These are phyloP conservation scores for Kwoniella sp. DNA, from an alignment of 768 basidiomycete genomes.

Conservation along the genomic window DNA sequence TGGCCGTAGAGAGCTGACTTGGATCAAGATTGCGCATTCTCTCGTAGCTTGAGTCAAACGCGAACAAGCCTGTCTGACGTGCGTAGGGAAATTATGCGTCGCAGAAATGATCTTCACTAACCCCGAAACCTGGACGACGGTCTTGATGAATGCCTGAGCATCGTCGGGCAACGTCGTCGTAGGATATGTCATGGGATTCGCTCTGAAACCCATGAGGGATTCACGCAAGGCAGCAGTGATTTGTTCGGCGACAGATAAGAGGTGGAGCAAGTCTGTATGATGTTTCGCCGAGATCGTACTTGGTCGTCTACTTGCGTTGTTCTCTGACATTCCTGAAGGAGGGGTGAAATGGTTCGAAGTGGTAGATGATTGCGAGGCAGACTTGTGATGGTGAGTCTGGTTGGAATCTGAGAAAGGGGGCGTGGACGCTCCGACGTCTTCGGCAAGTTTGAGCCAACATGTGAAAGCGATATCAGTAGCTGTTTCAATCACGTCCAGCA, in stretches of 20 bases:
- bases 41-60: slow-evolving; percentile 79
- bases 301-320: slow-evolving; percentile 13
- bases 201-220: slow-evolving; percentile 64
- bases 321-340: not conserved
- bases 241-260: slow-evolving; percentile 65
- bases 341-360: slow-evolving; percentile 1
- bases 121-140: slow-evolving; percentile 74
- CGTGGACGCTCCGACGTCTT: slow-evolving; percentile 59
- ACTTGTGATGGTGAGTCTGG: slow-evolving; percentile 26
- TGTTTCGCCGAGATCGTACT: slow-evolving; percentile 40
- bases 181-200: slow-evolving; percentile 63
- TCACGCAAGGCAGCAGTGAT: slow-evolving; percentile 68
- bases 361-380: slow-evolving; percentile 18
- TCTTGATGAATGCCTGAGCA: slow-evolving; percentile 80
- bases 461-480: slow-evolving; percentile 77
- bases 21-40: slow-evolving; percentile 81
- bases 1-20: slow-evolving; percentile 78
- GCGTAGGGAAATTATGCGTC: slow-evolving; percentile 63
- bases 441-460: slow-evolving; percentile 80
- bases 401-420: slow-evolving; percentile 16
- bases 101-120: slow-evolving; percentile 66
- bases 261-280: slow-evolving; percentile 38
- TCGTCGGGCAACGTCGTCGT: slow-evolving; percentile 71
- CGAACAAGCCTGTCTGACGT: slow-evolving; percentile 70
- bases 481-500: slow-evolving; percentile 72